Base-by-base conservation (phyloP, 2,329 filamentous ascomycete genomes). In the Fusarium dlaminii region DNA sequence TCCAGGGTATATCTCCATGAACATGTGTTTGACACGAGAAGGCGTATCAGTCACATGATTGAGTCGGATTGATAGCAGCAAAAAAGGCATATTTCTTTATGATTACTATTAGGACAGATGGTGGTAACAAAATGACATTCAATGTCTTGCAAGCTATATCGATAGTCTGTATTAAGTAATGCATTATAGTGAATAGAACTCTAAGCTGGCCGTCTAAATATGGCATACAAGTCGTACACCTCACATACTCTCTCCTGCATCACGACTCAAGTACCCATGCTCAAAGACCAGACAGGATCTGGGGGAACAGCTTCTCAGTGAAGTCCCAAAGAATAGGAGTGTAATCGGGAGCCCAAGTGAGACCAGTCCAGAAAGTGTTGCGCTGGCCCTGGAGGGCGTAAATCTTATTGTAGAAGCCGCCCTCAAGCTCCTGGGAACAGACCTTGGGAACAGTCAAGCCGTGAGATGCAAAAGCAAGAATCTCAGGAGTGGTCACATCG, bases 331-430 rank as follows among this genome's bases (percentile, higher is more conserved):
- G 59, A 17, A 75, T 66, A 1, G 75, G 70, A 4, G 77, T 76
- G 40, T 79, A 78, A 2, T 79, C 77, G 1, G 79, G 70, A 3
- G 70, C 70, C 69, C 69, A 73, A 3, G 65, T 36, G 1, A 73
- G 63, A 4, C 81, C 82, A 3, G 83, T 81, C 67, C 82, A 85
- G 65, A 79, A 84, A 1, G 83, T 84, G 46, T 78, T 82, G 1
- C 76, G 73, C 37, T 77, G 63, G 1, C 83, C 81, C 72, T 84
- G 81, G 14, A 84, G 67, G 0, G 55, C 73, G 32, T 82, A 79
- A 8, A 84, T 49, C 18, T 82, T 73, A 1, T 70, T 43, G 39
- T 82, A 83, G 54, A 84, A 83, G 1, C 83, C 82, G 7, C 51
- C 57, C 2, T 63, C 59, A 22, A 84, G 79, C 7, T 79, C 76